These are phyloP conservation scores for Coemansia sp. DNA, from an alignment of 192 early-diverging fungal genomes.

Conservation along the genomic window DNA sequence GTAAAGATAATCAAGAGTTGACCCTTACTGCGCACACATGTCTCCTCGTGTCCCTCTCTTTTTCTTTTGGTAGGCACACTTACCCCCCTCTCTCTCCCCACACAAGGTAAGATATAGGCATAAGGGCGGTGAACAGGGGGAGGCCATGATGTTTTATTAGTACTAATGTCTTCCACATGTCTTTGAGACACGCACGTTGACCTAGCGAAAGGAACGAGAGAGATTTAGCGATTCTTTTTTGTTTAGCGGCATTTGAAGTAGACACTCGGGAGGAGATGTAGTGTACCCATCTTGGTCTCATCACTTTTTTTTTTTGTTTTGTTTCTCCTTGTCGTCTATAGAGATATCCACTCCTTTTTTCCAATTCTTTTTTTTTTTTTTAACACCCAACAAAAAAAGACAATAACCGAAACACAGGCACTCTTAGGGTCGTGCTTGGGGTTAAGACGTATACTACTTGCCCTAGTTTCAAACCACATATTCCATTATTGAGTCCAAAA, in stretches of 20 bases:
- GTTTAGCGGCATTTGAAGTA: constrained; percentile 5
- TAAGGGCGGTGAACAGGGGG: not conserved
- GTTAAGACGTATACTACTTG: not conserved
- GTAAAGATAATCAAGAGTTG: not conserved
- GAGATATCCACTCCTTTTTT: not conserved
- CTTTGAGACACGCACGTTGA: constrained; percentile 18
- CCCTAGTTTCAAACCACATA: not conserved
- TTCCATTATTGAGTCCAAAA: no score
- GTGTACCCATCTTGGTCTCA: not conserved
- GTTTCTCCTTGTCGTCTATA: not conserved
- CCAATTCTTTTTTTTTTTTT: not conserved
- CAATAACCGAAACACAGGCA: not conserved
- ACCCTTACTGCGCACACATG: constrained; percentile 3
- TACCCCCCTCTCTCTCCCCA: not conserved
- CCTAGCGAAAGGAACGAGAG: constrained; percentile 12
- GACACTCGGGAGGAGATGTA: not conserved
- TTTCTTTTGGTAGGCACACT: not conserved
- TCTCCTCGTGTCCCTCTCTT: not conserved
- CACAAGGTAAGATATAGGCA: not conserved
- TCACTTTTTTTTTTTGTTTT: not conserved
- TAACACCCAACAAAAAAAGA: no score
- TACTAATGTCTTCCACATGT: constrained; percentile 32
- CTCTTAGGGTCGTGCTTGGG: not conserved
- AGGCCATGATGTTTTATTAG: not conserved
- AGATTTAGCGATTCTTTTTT: constrained; percentile 14